Percentiles rank a stretch among this genome's conserved stretches.
These are phyloP conservation scores for Scleromitrula shiraiana DNA, from an alignment of 2,329 filamentous ascomycete genomes.

Conservation along the genomic window DNA sequence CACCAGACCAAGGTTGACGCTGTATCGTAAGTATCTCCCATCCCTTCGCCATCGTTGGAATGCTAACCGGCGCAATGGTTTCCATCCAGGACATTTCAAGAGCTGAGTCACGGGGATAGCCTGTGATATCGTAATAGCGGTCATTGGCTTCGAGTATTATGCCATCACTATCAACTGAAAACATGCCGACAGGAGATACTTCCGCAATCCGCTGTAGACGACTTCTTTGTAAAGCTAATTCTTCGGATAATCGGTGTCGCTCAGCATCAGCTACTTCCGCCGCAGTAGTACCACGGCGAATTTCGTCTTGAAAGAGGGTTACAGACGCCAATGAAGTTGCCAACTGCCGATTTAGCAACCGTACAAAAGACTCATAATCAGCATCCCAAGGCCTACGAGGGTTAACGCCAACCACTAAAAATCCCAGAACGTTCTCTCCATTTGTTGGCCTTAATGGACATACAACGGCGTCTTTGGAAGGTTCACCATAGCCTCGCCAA, in stretches of 20 bases:
- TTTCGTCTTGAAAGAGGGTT: conserved; percentile 74
- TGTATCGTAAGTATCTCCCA: conserved; percentile 56
- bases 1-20: conserved; percentile 56
- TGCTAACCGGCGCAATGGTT: conserved; percentile 57
- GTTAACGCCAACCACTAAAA: conserved; percentile 43
- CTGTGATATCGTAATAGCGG: conserved; percentile 64
- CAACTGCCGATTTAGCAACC: conserved; percentile 64
- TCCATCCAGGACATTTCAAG: conserved; percentile 64
- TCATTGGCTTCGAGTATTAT: conserved; percentile 73
- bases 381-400: conserved; percentile 69
- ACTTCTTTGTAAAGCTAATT: conserved; percentile 21
- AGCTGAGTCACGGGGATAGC: conserved; percentile 50
- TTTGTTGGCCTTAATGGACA: conserved; percentile 69
- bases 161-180: conserved; percentile 66
- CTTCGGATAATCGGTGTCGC: conserved; percentile 19
- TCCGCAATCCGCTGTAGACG: conserved; percentile 59
- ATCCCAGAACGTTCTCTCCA: conserved; percentile 49
- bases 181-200: conserved; percentile 74
- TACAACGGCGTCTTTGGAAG: conserved; percentile 62
- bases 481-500: conserved; percentile 63
- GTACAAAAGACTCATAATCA: conserved; percentile 69
- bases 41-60: conserved; percentile 44
- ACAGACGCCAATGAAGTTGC: conserved; percentile 75
- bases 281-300: conserved; percentile 61
- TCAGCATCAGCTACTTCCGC: conserved; percentile 68